A percentile compares a stretch with the other conserved stretches of the same genome.
These are phyloP conservation scores for Tricladium varicosporioides DNA, from an alignment of 2,329 filamentous ascomycete genomes.

Conservation along the genomic window DNA sequence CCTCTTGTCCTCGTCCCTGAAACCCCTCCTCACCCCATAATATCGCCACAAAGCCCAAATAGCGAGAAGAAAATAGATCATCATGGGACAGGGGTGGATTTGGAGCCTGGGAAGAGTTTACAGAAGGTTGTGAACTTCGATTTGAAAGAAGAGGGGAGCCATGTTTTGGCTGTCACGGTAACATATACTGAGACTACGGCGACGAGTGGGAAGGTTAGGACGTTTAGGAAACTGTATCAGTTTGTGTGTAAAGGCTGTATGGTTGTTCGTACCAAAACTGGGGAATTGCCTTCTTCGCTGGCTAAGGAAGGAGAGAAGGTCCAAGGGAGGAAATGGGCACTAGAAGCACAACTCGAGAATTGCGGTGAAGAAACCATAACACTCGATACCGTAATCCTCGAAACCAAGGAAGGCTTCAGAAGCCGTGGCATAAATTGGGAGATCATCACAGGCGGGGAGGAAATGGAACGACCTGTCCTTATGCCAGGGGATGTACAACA, in stretches of 20 bases:
- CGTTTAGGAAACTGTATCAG: slow-evolving; percentile 93
- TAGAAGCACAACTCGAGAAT: slow-evolving; percentile 96
- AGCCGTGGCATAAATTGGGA: slow-evolving; percentile 60
- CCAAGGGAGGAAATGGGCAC: slow-evolving; percentile 54
- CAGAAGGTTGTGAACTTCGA: slow-evolving; percentile 84
- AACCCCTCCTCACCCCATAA: background rate
- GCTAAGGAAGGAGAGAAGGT: slow-evolving; percentile 4
- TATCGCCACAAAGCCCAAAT: slow-evolving; percentile 12
- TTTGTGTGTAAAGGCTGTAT: slow-evolving; percentile 90
- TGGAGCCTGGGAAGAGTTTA: slow-evolving; percentile 63
- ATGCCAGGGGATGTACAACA: slow-evolving; percentile 64
- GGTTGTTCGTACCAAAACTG: slow-evolving; percentile 85
- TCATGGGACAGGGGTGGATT: slow-evolving; percentile 40
- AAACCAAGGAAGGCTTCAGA: slow-evolving; percentile 49
- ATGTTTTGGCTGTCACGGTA: slow-evolving; percentile 89
- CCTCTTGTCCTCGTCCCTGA: slow-evolving; percentile 55
- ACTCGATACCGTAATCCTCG: slow-evolving; percentile 64
- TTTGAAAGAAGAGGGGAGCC: slow-evolving; percentile 89
- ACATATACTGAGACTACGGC: slow-evolving; percentile 88
- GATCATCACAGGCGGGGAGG: slow-evolving; percentile 24
- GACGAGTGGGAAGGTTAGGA: slow-evolving; percentile 69
- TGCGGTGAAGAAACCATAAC: slow-evolving; percentile 80
- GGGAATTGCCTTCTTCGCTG: slow-evolving; percentile 45
- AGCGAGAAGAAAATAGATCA: slow-evolving; percentile 10
- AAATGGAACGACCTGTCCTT: slow-evolving; percentile 56